Percentiles rank a stretch among this genome's conserved stretches.
Evolutionary conservation across 1,284 basidiomycete species (phyloP).

Genomic region (Austroboletus novae-zelandiae): DNA sequence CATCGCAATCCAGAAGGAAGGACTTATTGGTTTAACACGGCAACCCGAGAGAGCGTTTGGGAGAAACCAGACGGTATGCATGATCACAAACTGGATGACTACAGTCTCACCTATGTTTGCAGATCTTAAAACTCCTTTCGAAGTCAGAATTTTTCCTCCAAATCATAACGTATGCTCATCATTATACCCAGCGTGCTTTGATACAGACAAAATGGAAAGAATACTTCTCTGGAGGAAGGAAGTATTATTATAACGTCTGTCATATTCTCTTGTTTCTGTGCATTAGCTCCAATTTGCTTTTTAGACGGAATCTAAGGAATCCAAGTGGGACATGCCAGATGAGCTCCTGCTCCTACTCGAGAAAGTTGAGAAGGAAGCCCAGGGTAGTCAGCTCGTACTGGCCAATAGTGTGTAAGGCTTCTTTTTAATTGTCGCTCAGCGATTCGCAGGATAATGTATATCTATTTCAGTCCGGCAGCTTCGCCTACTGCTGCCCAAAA

Average conservation of each 20-base stretch:
- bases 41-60: constrained; percentile 78
- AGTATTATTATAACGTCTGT: constrained; percentile 89
- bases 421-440: background rate
- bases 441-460: background rate
- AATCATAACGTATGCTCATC: constrained; percentile 6
- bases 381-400: constrained; percentile 34
- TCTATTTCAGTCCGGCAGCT: constrained; percentile 13
- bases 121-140: constrained; percentile 85
- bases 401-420: constrained; percentile 30
- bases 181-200: constrained; percentile 66
- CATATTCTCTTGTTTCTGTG: background rate
- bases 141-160: constrained; percentile 41
- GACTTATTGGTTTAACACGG: constrained; percentile 85
- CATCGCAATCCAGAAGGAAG: constrained; percentile 82
- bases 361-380: constrained; percentile 76
- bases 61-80: constrained; percentile 79
- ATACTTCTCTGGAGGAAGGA: constrained; percentile 84
- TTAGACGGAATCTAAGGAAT: constrained; percentile 79
- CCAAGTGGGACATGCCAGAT: constrained; percentile 96
- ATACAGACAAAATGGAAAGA: constrained; percentile 90
- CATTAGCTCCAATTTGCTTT: background rate
- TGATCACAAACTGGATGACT: constrained; percentile 5
- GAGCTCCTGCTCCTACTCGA: constrained; percentile 80
- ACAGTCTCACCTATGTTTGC: constrained; percentile 29
- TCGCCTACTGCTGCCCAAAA: constrained; percentile 12